Base-by-base conservation (phyloP, 805 yeast genomes). In the Starmerella sirachaensis region DNA sequence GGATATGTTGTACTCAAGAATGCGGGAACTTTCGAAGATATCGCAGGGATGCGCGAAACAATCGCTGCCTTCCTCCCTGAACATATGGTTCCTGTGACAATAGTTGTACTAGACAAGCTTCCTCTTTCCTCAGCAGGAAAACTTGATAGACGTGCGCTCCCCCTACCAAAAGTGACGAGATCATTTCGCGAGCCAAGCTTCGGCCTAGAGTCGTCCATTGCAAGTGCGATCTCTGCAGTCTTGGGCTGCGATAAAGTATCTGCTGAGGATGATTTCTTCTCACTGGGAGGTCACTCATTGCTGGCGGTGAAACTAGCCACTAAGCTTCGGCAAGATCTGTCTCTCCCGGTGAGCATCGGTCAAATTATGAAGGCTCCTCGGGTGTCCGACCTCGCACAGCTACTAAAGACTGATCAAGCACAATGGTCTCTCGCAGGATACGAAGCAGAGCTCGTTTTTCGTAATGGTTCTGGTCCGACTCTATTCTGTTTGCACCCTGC, bases 81-180 rank as follows among this genome's bases (percentile, higher is more conserved):
- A 11, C 88, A 91, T 57, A 94, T 97, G 20, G 79, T 88, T 31
- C 98, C 98, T 33, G 69, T 94, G 0, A 68, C 86, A 27, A 75
- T 91, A 52, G 85, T 91, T 37, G 94, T 94, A 10, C 66, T 91
- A 64, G 67, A 70, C 19, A 76, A 75, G 51, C 62, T 88, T 54
- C 98, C 97, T 19, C 66, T 88, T 59, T 88, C 86, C 60, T 96
- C 97, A 42, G 91, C 88, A 57, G 98, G 98, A 51, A 88, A 88
- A 60, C 83, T 88, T 40, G 97, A 91, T 63, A 88, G 88, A 62
- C 96, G 95, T 27, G 86, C 86, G 54, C 66, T 88, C 41, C 46
- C 46, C 1, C 14, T 28, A 18, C 33, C 38, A 9, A 23, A 31
- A 6, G 18, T 26, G 4, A 29, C 10, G 11, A 16, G 28, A 24